These are phyloP conservation scores for Penicillium verhagenii DNA, from an alignment of 495 filamentous ascomycete genomes.

Conservation along the genomic window DNA sequence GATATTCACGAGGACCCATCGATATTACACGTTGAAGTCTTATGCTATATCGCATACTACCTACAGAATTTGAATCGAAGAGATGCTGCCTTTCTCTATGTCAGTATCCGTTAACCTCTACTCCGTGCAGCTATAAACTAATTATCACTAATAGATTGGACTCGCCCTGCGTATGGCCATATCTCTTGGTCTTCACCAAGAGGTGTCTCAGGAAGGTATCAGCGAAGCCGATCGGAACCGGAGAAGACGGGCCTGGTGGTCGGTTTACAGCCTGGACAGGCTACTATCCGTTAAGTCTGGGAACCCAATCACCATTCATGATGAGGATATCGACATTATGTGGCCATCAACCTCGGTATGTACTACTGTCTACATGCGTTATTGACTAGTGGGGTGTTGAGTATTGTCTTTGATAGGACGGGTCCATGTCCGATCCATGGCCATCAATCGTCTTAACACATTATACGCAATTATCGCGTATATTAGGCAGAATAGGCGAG, in stretches of 20 bases:
- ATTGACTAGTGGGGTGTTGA: too few species aligned
- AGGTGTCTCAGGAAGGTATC: conserved; percentile 35
- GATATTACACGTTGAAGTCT: conserved; percentile 49
- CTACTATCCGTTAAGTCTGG: conserved; percentile 50
- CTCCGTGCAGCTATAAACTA: background rate
- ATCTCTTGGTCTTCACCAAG: conserved; percentile 50
- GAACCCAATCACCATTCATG: conserved; percentile 49
- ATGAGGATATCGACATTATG: conserved; percentile 48
- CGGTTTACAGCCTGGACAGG: conserved; percentile 51
- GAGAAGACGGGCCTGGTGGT: conserved; percentile 52
- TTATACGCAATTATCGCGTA: conserved; percentile 47
- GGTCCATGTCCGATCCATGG: conserved; percentile 33
- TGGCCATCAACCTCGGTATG: conserved; percentile 35
- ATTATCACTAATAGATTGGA: conserved; percentile 35
- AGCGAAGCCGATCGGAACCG: conserved; percentile 39
- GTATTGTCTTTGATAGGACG: conserved; percentile 24
- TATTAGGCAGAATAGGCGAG: conserved; percentile 44
- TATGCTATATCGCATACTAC: conserved; percentile 52
- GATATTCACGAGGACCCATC: conserved; percentile 52
- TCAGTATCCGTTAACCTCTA: conserved; percentile 9
- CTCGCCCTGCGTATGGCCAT: conserved; percentile 53
- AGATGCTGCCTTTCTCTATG: conserved; percentile 49
- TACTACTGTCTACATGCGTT: background rate
- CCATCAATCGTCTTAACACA: conserved; percentile 46
- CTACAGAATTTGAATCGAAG: conserved; percentile 52